Evolutionary conservation across 805 yeast genomes (phyloP), one percentile per base, ranked within the genome.

Genomic region (Grigorovia transvaalensis): DNA sequence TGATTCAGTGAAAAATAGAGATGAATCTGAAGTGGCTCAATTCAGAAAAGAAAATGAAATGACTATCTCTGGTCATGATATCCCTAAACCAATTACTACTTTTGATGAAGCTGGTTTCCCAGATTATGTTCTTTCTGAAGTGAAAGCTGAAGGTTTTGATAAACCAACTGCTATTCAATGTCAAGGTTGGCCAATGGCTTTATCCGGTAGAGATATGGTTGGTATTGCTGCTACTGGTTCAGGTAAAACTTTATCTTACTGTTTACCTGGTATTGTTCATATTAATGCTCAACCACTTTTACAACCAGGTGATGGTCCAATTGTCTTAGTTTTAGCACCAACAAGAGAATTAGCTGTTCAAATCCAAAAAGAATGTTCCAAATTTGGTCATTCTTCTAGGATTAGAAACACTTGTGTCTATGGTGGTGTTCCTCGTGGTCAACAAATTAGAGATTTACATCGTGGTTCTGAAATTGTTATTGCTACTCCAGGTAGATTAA

Each of bases 171-270:
- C 88, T 59, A 93, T 93, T 66, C 99, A 93, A 76, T 88, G 96
- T 73, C 99, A 93, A 77, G 99, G 99, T 76, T 93, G 99, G 99
- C 99, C 99, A 57, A 93, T 93, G 99, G 99, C 99, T 66, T 77
- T 90, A 54, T 82, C 91, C 63, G 99, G 99, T 77, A 88, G 98
- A 75, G 98, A 93, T 71, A 85, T 93, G 91, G 87, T 93, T 72
- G 99, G 99, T 79, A 85, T 93, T 70, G 98, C 99, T 53, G 85
- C 96, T 61, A 93, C 99, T 60, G 99, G 99, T 74, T 90, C 97
- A 52, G 99, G 99, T 79, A 93, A 93, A 78, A 93, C 99, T 56
- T 78, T 93, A 63, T 88, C 97, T 44, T 93, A 91, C 78, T 88
- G 96, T 77, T 78, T 93, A 67, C 99, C 99, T 59, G 85, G 93